Base-by-base conservation (phyloP, 2,329 filamentous ascomycete species). In the Pseudonectria buxi region DNA sequence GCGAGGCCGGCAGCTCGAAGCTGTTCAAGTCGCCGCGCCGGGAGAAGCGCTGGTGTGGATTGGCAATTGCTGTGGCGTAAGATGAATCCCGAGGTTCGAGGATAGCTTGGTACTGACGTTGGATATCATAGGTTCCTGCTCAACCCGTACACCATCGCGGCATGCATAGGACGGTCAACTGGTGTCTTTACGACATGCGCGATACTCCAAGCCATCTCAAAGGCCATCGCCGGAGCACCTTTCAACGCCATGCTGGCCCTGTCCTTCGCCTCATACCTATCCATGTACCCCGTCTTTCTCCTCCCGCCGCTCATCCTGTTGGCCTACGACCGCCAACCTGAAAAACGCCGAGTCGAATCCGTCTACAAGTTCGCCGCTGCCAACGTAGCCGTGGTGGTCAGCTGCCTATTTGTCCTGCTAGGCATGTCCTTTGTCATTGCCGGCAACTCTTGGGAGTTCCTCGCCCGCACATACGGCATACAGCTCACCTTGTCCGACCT, bases 61-160 rank as follows among this genome's bases (percentile, higher is more conserved):
- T 80, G 37, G 76, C 83, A 3, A 75, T 95, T 46, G 87, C 84
- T 34, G 86, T 89, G 43, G 78, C 83, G 82, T 92, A 74, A 53
- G 74, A 52, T 26, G 27, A 24, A 30, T 7, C 14, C 3, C 22
- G 30, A 2, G 22, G 27, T 33, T 10, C 12, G 14, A 36, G 34
- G 24, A 38, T 12, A 29, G 10, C 18, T 22, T 24, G 14, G 22
- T 24, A 28, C 43, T 56, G 35, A 54, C 29, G 30, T 24, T 32
- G n/a, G 28, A 3, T 7, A n/a, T 24, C 10, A 22, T 35, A 92
- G 86, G 46, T 96, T 86, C 57, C 75, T 98, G 3, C 90, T 96
- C 65, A 96, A 94, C 58, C 92, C 92, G 0, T 94, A 95, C 57
- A 94, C 89, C 2, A 78, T 98, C 41, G 79, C 88, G 29, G 89